Conservation (phyloP, 1,284 basidiomycete species). For the Trichosporon ovoides region DNA sequence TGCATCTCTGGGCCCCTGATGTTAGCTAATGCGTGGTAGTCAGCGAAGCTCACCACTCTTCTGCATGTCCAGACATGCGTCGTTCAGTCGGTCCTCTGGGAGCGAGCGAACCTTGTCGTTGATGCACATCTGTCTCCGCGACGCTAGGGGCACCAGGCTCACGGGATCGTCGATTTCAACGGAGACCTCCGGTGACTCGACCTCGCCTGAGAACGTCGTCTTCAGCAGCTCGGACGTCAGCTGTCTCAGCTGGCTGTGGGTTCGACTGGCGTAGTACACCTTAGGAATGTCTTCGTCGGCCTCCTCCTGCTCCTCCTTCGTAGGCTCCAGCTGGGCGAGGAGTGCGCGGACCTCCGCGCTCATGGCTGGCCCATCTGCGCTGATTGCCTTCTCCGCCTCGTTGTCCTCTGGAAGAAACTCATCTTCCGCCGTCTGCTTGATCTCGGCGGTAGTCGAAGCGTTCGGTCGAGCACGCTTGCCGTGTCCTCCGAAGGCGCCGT, state of each 20-base stretch:
- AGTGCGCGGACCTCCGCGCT: constrained; percentile 73
- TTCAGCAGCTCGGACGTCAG: constrained; percentile 79
- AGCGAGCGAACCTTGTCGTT: constrained; percentile 59
- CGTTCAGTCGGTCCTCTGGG: constrained; percentile 74
- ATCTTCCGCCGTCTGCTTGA: constrained; percentile 50
- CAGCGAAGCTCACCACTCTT: constrained; percentile 56
- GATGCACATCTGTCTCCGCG: constrained; percentile 90
- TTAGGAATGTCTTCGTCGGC: constrained; percentile 47
- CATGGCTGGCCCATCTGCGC: constrained; percentile 53
- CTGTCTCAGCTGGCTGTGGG: constrained; percentile 91
- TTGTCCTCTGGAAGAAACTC: constrained; percentile 61
- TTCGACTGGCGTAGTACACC: constrained; percentile 89
- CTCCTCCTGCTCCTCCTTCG: constrained; percentile 33
- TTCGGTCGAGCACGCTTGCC: constrained; percentile 12
- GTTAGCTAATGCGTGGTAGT: constrained; percentile 1
- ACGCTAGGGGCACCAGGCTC: constrained; percentile 73
- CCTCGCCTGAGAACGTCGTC: constrained; percentile 38
- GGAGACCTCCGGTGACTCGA: not conserved
- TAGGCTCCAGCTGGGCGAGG: constrained; percentile 61
- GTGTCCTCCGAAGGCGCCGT: constrained; percentile 20
- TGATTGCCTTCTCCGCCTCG: constrained; percentile 49
- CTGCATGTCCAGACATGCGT: constrained; percentile 81
- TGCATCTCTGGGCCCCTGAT: constrained; percentile 62
- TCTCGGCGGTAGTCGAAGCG: not conserved
- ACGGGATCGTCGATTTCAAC: constrained; percentile 20